Evolutionary conservation across 768 basidiomycete species (phyloP), one percentile per base, ranked within the genome.

Genomic region (Ramaria rubella): DNA sequence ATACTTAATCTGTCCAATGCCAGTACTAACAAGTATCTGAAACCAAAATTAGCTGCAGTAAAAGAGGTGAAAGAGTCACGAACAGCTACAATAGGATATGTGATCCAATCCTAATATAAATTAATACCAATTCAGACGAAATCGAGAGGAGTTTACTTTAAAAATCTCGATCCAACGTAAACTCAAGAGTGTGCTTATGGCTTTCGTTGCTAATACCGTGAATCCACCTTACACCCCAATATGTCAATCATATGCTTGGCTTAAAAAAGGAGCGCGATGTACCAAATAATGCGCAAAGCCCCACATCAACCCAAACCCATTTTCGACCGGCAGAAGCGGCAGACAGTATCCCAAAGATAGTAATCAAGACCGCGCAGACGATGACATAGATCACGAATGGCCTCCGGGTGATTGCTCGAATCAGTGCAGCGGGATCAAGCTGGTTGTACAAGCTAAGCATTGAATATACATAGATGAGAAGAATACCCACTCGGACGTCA

Each of bases 171-270:
- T 71, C 78, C 90, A 88, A 66, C 87, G 75, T 61, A 82, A 74
- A 27, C 90, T 90, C 46, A 98, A 72, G 21, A 99, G 74, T 0
- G 87, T 90, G 14, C 93, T 94, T 42, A 95, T 69, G 0, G 90
- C 95, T 66, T 99, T 98, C 8, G 95, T 97, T 1, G 90, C 82
- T 2, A 99, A 75, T 0, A 98, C 95, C 3, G 94, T 95, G 69
- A 93, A 97, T 3, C 90, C 92, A n/a, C 90, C 90, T 90, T 30
- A 50, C 23, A 23, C 50, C 33, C 17, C 12, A 44, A 59, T 34
- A 17, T 34, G n/a, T 29, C 31, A 40, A 46, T 40, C 9, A 30
- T 33, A 38, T 33, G 21, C 31, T 27, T 60, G 12, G 60, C 33
- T 15, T 19, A n/a, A 11, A 15, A 17, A 21, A 49, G 12, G 33